phyloP scores from a whole-genome alignment of 2,329 filamentous ascomycete genomes.

The Penicillium oxalicum region DNA sequence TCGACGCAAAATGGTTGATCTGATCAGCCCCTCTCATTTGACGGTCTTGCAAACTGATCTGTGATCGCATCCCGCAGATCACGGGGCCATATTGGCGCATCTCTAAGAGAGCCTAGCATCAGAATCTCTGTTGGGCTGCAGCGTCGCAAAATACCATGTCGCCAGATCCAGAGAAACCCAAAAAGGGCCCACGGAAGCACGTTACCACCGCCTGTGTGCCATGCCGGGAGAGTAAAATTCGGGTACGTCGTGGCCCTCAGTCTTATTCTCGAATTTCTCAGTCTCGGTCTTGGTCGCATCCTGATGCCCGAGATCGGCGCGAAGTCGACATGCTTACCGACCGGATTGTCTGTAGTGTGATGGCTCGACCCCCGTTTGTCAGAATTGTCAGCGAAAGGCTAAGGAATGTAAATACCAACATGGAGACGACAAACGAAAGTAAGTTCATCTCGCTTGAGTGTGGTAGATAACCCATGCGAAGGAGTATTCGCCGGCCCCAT shows the following conservation, averaged over 20 bases:
- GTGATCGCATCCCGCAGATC: not conserved
- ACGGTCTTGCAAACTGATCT: not conserved
- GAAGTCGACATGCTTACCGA: conserved; percentile 3
- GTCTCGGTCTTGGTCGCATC: too few species aligned
- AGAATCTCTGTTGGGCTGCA: not conserved
- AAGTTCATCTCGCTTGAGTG: conserved; percentile 11
- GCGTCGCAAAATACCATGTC: conserved; percentile 15
- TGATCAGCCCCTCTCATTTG: conserved; percentile 3
- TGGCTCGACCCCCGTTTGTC: conserved; percentile 33
- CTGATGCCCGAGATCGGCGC: not conserved
- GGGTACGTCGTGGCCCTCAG: conserved; percentile 24
- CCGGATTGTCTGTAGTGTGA: conserved; percentile 28
- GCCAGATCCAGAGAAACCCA: conserved; percentile 22
- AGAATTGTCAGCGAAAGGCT: conserved; percentile 35
- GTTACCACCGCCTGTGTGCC: conserved; percentile 43
- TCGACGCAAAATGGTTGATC: conserved; percentile 6
- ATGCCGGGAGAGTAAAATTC: conserved; percentile 43
- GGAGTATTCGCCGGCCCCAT: not conserved
- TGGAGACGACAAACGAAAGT: conserved; percentile 39
- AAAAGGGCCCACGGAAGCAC: conserved; percentile 36
- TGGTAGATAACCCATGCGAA: not conserved
- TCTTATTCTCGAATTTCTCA: not conserved
- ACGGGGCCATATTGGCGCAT: not conserved
- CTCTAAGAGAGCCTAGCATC: not conserved
- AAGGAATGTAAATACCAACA: conserved; percentile 37